phyloP scores from a whole-genome alignment of 345 rosid species.

The Eucalyptus brandiana region DNA sequence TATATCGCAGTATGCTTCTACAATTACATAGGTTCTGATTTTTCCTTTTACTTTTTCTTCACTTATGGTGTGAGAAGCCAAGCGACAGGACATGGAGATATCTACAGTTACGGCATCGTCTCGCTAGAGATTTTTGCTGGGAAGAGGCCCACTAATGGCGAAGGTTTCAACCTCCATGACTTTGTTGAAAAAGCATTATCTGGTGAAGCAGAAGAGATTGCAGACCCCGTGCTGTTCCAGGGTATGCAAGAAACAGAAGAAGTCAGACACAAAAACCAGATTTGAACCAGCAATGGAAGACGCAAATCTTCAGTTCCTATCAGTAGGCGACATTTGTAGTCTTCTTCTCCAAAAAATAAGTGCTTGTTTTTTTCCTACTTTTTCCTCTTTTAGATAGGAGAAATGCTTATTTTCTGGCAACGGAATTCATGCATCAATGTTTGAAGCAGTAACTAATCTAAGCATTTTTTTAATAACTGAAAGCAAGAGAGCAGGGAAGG shows the following conservation, averaged over 20 bases:
- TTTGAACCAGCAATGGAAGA: neutral
- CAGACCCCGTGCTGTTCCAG: neutral
- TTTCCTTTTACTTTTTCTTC: neutral
- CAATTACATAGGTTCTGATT: neutral
- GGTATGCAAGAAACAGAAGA: neutral
- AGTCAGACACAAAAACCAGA: neutral
- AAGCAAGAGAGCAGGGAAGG: neutral
- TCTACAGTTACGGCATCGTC: conserved; percentile 7
- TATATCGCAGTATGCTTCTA: neutral
- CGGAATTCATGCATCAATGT: neutral
- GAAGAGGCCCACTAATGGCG: neutral
- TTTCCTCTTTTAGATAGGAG: neutral
- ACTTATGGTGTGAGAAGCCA: neutral
- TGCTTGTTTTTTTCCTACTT: neutral
- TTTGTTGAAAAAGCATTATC: neutral
- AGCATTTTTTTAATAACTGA: neutral
- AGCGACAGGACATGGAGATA: neutral
- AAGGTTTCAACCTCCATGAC: neutral
- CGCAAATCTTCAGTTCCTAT: neutral
- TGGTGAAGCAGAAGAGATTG: neutral
- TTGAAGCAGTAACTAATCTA: neutral
- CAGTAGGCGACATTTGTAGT: neutral
- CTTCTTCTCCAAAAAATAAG: neutral
- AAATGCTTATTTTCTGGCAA: neutral
- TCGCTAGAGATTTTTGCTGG: conserved; percentile 6